Percentiles rank a stretch among this genome's conserved stretches.
phyloP scores from a whole-genome alignment of 2,329 filamentous ascomycete species.

The Sclerotinia minor region DNA sequence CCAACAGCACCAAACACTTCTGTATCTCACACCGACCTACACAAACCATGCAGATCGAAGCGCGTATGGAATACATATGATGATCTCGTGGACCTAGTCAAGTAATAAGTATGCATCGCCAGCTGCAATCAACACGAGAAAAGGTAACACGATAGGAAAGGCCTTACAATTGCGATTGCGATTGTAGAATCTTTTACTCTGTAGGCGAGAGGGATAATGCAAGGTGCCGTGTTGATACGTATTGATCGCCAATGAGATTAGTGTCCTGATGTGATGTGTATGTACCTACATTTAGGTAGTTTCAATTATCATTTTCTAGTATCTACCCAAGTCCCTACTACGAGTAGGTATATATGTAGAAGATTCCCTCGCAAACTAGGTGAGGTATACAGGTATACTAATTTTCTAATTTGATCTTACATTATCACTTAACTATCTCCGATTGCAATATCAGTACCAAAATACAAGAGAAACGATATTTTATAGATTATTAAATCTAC shows the following conservation, averaged over 20 bases:
- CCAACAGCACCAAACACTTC: not conserved
- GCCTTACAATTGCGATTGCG: no score
- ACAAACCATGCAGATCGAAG: not conserved
- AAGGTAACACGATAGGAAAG: not conserved
- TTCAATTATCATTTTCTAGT: not conserved
- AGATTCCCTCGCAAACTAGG: not conserved
- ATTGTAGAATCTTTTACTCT: no score
- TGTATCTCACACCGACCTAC: not conserved
- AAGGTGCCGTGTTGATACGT: not conserved
- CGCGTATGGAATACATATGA: not conserved
- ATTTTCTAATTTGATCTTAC: no score
- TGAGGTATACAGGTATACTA: no score
- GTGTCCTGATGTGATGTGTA: no score
- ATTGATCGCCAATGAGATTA: no score
- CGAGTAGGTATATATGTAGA: not conserved
- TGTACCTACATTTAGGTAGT: not conserved
- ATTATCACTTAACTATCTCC: no score
- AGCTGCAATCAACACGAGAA: not conserved
- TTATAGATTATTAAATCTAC: no score
- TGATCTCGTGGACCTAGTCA: not conserved
- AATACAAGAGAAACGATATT: no score
- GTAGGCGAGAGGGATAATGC: not conserved
- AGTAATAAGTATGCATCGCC: not conserved
- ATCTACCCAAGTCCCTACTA: no score
- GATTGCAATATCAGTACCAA: no score